Conservation (phyloP, 768 basidiomycete species). For the Pleurotus sapidus region DNA sequence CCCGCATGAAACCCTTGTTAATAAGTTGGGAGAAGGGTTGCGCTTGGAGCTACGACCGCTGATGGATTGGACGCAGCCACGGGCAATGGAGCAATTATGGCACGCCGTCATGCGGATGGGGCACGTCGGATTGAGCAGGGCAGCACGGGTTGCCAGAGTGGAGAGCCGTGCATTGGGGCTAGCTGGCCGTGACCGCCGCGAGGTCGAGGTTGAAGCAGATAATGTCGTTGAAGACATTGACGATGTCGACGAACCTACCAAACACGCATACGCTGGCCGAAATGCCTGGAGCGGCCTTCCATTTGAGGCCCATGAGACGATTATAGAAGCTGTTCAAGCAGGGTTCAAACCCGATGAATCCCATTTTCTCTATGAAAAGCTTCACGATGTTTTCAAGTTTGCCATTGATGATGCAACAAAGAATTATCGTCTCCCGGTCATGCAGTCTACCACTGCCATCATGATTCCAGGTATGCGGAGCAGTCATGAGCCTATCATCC, state of each 20-base stretch:
- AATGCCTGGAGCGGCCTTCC: conserved; percentile 39
- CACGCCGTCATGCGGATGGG: conserved; percentile 47
- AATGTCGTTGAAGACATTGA: conserved; percentile 18
- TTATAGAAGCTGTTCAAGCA: conserved; percentile 58
- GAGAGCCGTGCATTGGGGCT: conserved; percentile 61
- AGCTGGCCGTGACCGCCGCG: conserved; percentile 29
- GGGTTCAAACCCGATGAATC: conserved; percentile 55
- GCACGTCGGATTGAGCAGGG: conserved; percentile 37
- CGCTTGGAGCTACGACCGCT: conserved; percentile 44
- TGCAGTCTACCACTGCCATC: conserved; percentile 54
- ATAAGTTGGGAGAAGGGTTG: conserved; percentile 50
- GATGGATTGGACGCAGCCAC: conserved; percentile 46
- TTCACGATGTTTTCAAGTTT: conserved; percentile 40
- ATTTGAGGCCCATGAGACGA: conserved; percentile 36
- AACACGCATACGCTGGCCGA: conserved; percentile 28
- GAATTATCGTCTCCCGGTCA: conserved; percentile 58
- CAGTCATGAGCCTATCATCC: not conserved
- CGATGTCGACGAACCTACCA: conserved; percentile 16
- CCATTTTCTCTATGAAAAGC: conserved; percentile 38
- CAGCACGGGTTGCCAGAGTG: conserved; percentile 43
- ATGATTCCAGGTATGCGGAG: conserved; percentile 57
- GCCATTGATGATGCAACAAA: conserved; percentile 48
- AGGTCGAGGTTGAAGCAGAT: conserved; percentile 23
- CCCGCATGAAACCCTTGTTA: conserved; percentile 35
- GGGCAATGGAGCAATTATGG: conserved; percentile 49